Conservation (phyloP, 2,329 filamentous ascomycete species). For the Botrytis hyacinthi region DNA sequence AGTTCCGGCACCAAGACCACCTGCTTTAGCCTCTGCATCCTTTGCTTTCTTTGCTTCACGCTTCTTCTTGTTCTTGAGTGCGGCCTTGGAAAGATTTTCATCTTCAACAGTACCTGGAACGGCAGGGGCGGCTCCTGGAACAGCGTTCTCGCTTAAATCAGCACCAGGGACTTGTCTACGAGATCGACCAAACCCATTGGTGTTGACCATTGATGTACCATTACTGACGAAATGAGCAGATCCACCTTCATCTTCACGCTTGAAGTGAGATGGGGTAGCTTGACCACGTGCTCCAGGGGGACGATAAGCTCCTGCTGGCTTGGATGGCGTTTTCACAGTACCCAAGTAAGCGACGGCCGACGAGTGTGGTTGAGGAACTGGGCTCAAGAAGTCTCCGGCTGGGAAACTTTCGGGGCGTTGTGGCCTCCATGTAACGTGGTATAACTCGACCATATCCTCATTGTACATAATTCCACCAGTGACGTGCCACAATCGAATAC, state of each 20-base stretch:
- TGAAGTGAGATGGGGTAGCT: constrained; percentile 88
- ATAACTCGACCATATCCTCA: constrained; percentile 91
- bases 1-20: constrained; percentile 40
- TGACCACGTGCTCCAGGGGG: constrained; percentile 90
- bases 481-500: constrained; percentile 92
- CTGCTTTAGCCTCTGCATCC: constrained; percentile 65
- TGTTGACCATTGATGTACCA: constrained; percentile 60
- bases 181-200: constrained; percentile 75
- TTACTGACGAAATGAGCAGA: constrained; percentile 81
- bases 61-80: constrained; percentile 98
- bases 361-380: constrained; percentile 73
- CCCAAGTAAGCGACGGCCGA: constrained; percentile 81
- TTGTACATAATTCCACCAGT: constrained; percentile 88
- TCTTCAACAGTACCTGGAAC: constrained; percentile 59
- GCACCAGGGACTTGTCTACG: constrained; percentile 85
- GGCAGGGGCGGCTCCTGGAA: constrained; percentile 65
- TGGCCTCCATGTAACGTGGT: constrained; percentile 86
- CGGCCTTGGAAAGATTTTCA: constrained; percentile 76
- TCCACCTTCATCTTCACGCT: constrained; percentile 95
- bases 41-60: constrained; percentile 88
- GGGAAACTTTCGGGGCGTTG: constrained; percentile 59
- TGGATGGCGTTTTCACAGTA: constrained; percentile 89
- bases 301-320: constrained; percentile 94
- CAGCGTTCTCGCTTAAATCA: constrained; percentile 64
- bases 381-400: constrained; percentile 68